phyloP scores from a whole-genome alignment of 2,329 filamentous ascomycete species.

The Beauveria australis region DNA sequence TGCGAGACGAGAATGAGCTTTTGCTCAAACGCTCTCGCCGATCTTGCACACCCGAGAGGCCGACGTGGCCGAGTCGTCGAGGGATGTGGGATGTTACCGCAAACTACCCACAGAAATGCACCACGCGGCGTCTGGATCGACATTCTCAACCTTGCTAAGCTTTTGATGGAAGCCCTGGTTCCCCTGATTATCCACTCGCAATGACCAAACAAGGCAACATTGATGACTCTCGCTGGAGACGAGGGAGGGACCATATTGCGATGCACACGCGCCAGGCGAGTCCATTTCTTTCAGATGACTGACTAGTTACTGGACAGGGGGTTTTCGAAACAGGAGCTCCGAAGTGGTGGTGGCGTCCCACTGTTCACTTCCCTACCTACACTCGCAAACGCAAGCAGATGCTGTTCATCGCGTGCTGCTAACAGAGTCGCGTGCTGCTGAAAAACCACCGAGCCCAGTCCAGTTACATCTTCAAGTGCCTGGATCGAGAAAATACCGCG shows the following conservation, averaged over 20 bases:
- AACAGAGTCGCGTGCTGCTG: background rate
- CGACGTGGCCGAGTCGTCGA: background rate
- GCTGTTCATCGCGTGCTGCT: background rate
- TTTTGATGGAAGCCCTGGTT: background rate
- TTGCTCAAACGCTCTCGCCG: background rate
- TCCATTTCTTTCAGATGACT: too few species aligned
- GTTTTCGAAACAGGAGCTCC: background rate
- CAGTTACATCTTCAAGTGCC: background rate
- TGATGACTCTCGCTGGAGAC: background rate
- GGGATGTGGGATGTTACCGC: background rate
- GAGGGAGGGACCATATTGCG: background rate
- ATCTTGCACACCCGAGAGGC: background rate
- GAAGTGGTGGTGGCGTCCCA: background rate
- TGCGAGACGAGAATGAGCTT: background rate
- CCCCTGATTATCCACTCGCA: slow-evolving; percentile 1
- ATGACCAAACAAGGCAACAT: background rate
- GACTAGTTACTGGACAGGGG: background rate
- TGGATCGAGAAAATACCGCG: background rate
- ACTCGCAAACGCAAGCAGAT: background rate
- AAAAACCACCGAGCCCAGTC: background rate
- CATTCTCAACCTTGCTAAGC: background rate
- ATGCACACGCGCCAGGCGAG: background rate
- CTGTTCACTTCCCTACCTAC: background rate
- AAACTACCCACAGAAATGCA: background rate
- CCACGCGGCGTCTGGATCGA: background rate